Percentiles rank a stretch among this genome's conserved stretches.
Evolutionary conservation across 345 rosid genomes (phyloP).

Genomic region (Pistacia vera): DNA sequence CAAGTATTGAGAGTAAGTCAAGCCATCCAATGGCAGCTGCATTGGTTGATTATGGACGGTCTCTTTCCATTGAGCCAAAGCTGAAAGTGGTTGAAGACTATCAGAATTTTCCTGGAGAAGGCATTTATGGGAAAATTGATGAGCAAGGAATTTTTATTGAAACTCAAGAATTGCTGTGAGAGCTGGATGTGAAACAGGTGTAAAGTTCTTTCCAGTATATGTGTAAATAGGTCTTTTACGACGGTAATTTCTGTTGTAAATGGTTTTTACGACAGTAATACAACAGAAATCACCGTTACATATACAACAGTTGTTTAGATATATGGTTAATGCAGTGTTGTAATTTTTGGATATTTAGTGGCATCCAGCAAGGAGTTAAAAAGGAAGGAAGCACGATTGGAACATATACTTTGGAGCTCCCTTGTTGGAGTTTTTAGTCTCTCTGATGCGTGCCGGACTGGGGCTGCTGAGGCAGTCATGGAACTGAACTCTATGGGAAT

Average conservation of each 20-base stretch:
- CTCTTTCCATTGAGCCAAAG: conserved; percentile 58
- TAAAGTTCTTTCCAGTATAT: neutral
- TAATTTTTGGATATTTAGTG: conserved; percentile 25
- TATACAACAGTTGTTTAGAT: too few relatives aligned
- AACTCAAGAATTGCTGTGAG: conserved; percentile 63
- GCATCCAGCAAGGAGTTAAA: conserved; percentile 31
- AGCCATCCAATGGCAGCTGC: conserved; percentile 93
- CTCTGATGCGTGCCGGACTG: conserved; percentile 77
- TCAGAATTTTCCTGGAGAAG: conserved; percentile 89
- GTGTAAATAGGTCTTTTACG: too few relatives aligned
- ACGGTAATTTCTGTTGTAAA: too few relatives aligned
- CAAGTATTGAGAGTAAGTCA: conserved; percentile 90
- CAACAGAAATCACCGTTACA: too few relatives aligned
- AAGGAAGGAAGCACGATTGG: conserved; percentile 64
- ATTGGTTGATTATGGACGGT: conserved; percentile 65
- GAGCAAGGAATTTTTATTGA: conserved; percentile 63
- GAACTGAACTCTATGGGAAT: conserved; percentile 59
- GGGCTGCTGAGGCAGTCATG: conserved; percentile 63
- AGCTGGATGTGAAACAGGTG: conserved; percentile 70
- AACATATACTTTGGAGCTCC: conserved; percentile 48
- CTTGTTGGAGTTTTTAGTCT: conserved; percentile 62
- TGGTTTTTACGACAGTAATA: too few relatives aligned
- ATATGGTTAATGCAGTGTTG: too few relatives aligned
- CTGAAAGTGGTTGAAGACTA: conserved; percentile 68
- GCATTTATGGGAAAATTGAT: conserved; percentile 74